These are phyloP conservation scores for Syncephalastrum sp. DNA, from an alignment of 371 early-diverging fungal species.

Conservation along the genomic window DNA sequence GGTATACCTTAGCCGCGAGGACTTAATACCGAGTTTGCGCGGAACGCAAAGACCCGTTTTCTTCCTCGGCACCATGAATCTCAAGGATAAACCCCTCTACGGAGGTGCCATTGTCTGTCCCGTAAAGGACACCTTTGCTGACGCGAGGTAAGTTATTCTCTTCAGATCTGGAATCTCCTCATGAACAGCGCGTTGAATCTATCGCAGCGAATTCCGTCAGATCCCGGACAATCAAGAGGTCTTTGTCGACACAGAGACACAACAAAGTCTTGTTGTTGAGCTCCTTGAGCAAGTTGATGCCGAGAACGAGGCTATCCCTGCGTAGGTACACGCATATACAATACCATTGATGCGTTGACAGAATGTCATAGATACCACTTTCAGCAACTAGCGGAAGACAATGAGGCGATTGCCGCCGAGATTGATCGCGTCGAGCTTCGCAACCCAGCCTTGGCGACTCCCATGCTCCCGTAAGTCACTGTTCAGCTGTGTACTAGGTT, in stretches of 20 bases:
- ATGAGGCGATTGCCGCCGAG: conserved; percentile 55
- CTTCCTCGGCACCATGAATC: too few relatives aligned
- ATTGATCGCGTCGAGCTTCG: conserved; percentile 31
- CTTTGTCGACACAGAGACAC: conserved; percentile 69
- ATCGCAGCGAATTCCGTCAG: conserved; percentile 68
- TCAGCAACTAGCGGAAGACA: conserved; percentile 74
- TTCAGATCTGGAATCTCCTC: not conserved
- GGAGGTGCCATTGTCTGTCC: conserved; percentile 69
- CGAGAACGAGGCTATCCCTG: conserved; percentile 49
- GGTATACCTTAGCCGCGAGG: too few relatives aligned
- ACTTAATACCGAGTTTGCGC: too few relatives aligned
- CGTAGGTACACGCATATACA: conserved; percentile 31
- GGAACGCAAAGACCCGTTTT: too few relatives aligned
- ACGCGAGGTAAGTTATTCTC: conserved; percentile 57
- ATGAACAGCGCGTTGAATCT: not conserved
- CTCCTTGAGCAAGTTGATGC: conserved; percentile 70
- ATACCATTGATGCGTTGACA: not conserved
- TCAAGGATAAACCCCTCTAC: conserved; percentile 27
- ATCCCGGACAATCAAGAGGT: conserved; percentile 93
- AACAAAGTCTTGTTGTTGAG: conserved; percentile 85
- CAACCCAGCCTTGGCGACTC: conserved; percentile 24
- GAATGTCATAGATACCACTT: conserved; percentile 66
- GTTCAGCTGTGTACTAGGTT: not conserved
- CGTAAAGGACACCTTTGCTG: conserved; percentile 57
- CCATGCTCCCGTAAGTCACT: conserved; percentile 55